Evolutionary conservation across 495 filamentous ascomycete species (phyloP), one percentile per base, ranked within the genome.

Genomic region (Penicillium antarcticum): DNA sequence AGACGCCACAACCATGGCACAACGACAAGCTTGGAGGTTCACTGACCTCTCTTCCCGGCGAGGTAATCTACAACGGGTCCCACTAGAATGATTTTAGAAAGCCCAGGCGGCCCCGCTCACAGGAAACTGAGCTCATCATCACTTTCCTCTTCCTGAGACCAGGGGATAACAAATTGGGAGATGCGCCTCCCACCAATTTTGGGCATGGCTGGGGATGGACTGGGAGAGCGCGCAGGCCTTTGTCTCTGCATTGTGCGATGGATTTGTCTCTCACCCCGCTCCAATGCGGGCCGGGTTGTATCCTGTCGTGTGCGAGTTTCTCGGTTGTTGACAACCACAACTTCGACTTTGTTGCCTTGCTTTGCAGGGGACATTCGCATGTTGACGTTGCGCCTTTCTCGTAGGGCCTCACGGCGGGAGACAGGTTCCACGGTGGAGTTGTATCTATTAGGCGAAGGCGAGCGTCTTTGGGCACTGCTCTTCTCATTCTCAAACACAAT

Each of bases 71-170:
- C 13, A 4, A 32, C 14, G 3, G 8, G 35, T 18, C 35, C 36
- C 40, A 29, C 3, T 33, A 21, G 16, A 26, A 38, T 9, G 7
- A 33, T n/a, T 39, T 29, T 3, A 49, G 42, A 39, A 53, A 21
- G 34, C 17, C 35, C 21, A 43, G 31, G 24, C 9, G 36, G 16
- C 18, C 43, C 40, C 35, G 24, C 29, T 69, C 45, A 73, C 3
- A 75, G 39, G 56, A 75, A 75, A 52, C 72, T 74, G 16, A 77
- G 60, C 55, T 76, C 73, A 39, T 77, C 73, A 16, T 77, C 73
- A 39, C 71, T 74, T 21, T 68, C 71, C 10, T 69, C 67, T 7
- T 71, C 65, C 19, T 62, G 38, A 7, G 65, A 62, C 37, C 51
- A 69, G 14, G 70, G 60, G 32, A 71, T 68, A 16, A 61, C 45